Base-by-base conservation (phyloP, 2,329 filamentous ascomycete species). In the Berkeleyomyces rouxiae region DNA sequence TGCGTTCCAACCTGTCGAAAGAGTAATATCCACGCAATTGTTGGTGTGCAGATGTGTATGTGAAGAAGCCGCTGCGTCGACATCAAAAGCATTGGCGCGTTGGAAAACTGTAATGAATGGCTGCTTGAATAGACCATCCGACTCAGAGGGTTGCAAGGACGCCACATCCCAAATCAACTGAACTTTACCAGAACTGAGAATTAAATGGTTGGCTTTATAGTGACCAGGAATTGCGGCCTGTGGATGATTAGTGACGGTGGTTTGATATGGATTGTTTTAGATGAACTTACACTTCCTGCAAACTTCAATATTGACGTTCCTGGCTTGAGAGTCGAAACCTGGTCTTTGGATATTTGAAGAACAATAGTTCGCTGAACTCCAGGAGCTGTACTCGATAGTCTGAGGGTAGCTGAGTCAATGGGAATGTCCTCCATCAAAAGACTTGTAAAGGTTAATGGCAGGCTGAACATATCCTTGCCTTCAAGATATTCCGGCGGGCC, bases 41-140 rank as follows among this genome's bases (percentile, higher is more conserved):
- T 85, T 84, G 67, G 85, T 85, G 70, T 95, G 88, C 4, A 99
- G 81, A 66, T 92, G 84, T 33, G 95, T 85, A 53, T 84, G 77
- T 65, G 81, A 86, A 0, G 87, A 83, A 0, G 87, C 78, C 49
- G 76, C 78, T 6, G 95, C 75, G 58, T 79, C 80, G 2, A 87
- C 81, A 65, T 89, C 82, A 3, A 96, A 81, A 0, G 87, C 81
- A 55, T 83, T 78, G 1, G 79, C 72, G 13, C 83, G 81, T 40
- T 90, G 87, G 70, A 88, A 95, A 37, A 92, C 78, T n/a, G 83
- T 79, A 0, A 95, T 77, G 5, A 82, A 80, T 0, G 85, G 78
- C 13, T 79, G 77, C 49, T 74, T 79, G 63, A 88, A 76, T 4
- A 86, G 77, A 1, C 75, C 71, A 2, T 76, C 72, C 33, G 74